Conservation (phyloP, 805 yeast species). For the Candida hungchunana region DNA sequence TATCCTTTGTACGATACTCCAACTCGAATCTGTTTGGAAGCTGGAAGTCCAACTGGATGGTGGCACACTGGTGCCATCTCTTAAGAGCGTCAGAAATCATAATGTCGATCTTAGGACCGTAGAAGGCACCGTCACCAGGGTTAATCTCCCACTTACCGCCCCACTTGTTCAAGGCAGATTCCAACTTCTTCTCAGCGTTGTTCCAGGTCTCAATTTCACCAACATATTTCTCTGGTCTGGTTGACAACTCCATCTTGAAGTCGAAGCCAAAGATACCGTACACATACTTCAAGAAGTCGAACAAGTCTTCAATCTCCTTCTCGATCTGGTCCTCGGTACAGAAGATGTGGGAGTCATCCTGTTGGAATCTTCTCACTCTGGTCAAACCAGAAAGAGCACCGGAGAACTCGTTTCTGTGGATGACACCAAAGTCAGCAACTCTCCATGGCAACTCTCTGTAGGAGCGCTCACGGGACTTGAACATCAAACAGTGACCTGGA, state of each 20-base stretch:
- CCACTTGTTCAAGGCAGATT: conserved; percentile 75
- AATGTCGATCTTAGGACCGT: conserved; percentile 95
- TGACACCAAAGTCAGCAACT: conserved; percentile 96
- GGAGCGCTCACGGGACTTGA: conserved; percentile 88
- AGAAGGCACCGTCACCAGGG: conserved; percentile 96
- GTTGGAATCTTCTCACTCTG: conserved; percentile 98
- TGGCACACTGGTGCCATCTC: conserved; percentile 99
- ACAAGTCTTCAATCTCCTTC: conserved; percentile 74
- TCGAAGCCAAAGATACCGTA: conserved; percentile 93
- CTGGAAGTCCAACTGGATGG: conserved; percentile 98
- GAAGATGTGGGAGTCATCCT: conserved; percentile 98
- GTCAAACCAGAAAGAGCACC: conserved; percentile 95
- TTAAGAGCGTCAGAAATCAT: conserved; percentile 90
- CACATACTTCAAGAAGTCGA: conserved; percentile 78
- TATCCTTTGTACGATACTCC: conserved; percentile 72
- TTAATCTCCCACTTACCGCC: conserved; percentile 92
- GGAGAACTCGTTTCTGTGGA: conserved; percentile 93
- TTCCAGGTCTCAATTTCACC: conserved; percentile 96
- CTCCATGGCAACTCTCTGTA: conserved; percentile 98
- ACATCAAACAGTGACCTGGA: conserved; percentile 91
- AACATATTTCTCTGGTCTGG: conserved; percentile 94
- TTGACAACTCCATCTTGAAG: conserved; percentile 93
- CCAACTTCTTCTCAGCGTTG: conserved; percentile 81
- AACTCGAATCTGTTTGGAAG: conserved; percentile 90
- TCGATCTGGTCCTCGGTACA: conserved; percentile 91